Evolutionary conservation across 73 alveolate species (phyloP).

Genomic region (Paramecium bursaria): DNA sequence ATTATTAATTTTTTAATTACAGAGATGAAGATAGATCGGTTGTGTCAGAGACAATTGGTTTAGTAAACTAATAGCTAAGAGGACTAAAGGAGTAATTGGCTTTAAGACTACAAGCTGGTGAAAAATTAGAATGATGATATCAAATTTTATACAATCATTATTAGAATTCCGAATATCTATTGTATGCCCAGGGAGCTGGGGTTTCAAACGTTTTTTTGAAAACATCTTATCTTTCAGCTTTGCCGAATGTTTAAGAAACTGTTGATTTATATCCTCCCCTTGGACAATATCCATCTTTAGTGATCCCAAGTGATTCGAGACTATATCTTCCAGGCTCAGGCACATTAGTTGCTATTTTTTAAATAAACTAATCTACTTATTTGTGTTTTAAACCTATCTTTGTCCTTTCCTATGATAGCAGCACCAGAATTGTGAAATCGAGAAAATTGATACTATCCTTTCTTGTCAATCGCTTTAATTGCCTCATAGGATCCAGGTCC

Average conservation of each 20-base stretch:
- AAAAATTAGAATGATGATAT: conserved; percentile 17
- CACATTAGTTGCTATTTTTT: background rate
- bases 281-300: conserved; percentile 19
- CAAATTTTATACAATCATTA: too few relatives aligned
- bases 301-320: background rate
- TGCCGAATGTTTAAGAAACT: conserved; percentile 13
- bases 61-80: conserved; percentile 20
- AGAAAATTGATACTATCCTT: conserved; percentile 6
- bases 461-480: background rate
- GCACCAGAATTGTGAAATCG: conserved; percentile 52
- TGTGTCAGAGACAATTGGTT: conserved; percentile 24
- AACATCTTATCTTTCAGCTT: conserved; percentile 30
- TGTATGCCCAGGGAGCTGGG: conserved; percentile 51
- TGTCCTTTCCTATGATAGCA: conserved; percentile 42
- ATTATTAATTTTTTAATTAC: background rate
- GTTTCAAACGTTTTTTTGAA: background rate
- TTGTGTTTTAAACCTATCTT: conserved; percentile 30
- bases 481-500: conserved; percentile 63
- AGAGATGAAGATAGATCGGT: conserved; percentile 44
- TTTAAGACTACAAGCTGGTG: conserved; percentile 15
- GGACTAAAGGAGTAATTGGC: conserved; percentile 32
- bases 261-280: conserved; percentile 31
- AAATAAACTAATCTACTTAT: background rate
- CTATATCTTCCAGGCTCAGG: conserved; percentile 60
- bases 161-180: conserved; percentile 47